phyloP scores from a whole-genome alignment of 768 basidiomycete genomes.

The Coprinopsis cinerea region DNA sequence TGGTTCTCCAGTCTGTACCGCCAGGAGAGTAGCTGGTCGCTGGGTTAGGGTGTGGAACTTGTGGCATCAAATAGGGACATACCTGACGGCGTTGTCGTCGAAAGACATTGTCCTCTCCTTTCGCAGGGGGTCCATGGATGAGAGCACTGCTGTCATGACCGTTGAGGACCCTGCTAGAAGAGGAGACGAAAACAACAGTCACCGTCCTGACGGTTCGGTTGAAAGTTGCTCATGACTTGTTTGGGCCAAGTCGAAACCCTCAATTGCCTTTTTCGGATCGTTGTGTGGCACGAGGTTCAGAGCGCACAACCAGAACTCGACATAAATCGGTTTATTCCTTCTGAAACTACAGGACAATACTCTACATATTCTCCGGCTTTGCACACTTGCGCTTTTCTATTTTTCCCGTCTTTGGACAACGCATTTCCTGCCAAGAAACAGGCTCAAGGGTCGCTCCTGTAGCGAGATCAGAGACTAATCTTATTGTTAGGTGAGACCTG shows the following conservation, averaged over 20 bases:
- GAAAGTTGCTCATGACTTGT: slow-evolving; percentile 3
- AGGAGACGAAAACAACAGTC: slow-evolving; percentile 4
- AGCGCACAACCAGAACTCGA: too few relatives aligned
- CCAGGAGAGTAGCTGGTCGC: slow-evolving; percentile 46
- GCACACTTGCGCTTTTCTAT: slow-evolving; percentile 83
- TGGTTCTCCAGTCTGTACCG: slow-evolving; percentile 66
- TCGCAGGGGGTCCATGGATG: slow-evolving; percentile 51
- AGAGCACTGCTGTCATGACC: slow-evolving; percentile 60
- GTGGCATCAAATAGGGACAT: slow-evolving; percentile 18
- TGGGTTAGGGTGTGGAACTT: slow-evolving; percentile 14
- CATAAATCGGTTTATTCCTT: slow-evolving; percentile 4
- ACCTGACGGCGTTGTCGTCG: slow-evolving; percentile 65
- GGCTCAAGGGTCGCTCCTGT: slow-evolving; percentile 79
- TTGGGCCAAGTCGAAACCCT: slow-evolving; percentile 4
- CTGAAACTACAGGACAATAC: slow-evolving; percentile 12
- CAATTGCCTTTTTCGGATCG: slow-evolving; percentile 24
- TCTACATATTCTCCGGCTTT: slow-evolving; percentile 64
- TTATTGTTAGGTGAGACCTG: background rate
- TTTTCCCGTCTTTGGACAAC: slow-evolving; percentile 74
- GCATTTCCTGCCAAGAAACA: slow-evolving; percentile 89
- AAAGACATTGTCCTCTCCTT: slow-evolving; percentile 56
- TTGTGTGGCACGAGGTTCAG: slow-evolving; percentile 12
- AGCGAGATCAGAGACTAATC: background rate
- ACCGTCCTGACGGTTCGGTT: slow-evolving; percentile 7
- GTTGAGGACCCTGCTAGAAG: slow-evolving; percentile 11